Conservation (phyloP, 2,329 filamentous ascomycete species). For the Aciculosporium take region DNA sequence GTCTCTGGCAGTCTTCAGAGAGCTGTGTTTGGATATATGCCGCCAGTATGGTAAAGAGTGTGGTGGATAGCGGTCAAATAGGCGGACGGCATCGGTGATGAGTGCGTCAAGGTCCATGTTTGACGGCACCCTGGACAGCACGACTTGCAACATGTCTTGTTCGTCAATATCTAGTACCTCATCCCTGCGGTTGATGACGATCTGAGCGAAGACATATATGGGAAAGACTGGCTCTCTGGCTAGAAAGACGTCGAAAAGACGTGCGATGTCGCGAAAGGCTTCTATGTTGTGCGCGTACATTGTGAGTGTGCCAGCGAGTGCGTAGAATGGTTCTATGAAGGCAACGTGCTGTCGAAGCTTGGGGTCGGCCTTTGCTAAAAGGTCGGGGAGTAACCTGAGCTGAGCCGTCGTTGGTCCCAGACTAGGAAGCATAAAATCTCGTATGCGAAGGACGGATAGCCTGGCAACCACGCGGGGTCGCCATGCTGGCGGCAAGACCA, state of each 20-base stretch:
- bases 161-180: slow-evolving; percentile 89
- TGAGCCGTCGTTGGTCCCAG: slow-evolving; percentile 70
- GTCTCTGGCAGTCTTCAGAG: slow-evolving; percentile 66
- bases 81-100: slow-evolving; percentile 47
- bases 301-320: slow-evolving; percentile 81
- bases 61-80: slow-evolving; percentile 58
- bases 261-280: slow-evolving; percentile 73
- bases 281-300: slow-evolving; percentile 95
- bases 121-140: slow-evolving; percentile 72
- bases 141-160: slow-evolving; percentile 81
- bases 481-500: slow-evolving; percentile 56
- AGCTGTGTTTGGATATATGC: slow-evolving; percentile 58
- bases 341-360: slow-evolving; percentile 62
- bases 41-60: slow-evolving; percentile 58
- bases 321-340: slow-evolving; percentile 75
- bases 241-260: slow-evolving; percentile 84
- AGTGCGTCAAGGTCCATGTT: slow-evolving; percentile 68
- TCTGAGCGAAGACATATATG: slow-evolving; percentile 83
- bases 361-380: slow-evolving; percentile 60
- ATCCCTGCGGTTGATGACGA: slow-evolving; percentile 63
- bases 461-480: slow-evolving; percentile 55
- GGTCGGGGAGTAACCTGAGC: slow-evolving; percentile 72
- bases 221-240: slow-evolving; percentile 77
- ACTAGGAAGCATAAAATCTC: slow-evolving; percentile 93
- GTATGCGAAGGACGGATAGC: slow-evolving; percentile 79